Evolutionary conservation across 257 asterid species (phyloP).

Genomic region (Capsicum pubescens): DNA sequence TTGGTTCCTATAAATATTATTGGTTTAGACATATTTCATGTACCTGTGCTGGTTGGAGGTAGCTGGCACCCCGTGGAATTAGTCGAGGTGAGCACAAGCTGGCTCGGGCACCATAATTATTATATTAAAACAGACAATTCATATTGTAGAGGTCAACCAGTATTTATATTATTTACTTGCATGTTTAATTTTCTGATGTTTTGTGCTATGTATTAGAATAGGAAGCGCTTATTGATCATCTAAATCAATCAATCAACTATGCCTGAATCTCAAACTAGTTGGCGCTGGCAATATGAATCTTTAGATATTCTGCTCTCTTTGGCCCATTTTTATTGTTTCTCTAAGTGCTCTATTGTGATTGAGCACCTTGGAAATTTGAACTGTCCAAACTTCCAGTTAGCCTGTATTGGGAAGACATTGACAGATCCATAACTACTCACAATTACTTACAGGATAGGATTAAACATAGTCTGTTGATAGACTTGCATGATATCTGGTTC

Average conservation of each 20-base stretch:
- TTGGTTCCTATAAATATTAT: not conserved
- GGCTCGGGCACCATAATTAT: not conserved
- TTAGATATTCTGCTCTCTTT: not conserved
- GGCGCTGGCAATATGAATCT: not conserved
- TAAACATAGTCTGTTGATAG: not conserved
- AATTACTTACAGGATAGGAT: constrained; percentile 7
- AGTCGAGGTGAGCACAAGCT: not conserved
- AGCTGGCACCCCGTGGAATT: not conserved
- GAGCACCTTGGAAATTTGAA: constrained; percentile 9
- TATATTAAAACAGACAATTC: not conserved
- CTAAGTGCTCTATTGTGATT: not conserved
- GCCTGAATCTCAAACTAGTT: not conserved
- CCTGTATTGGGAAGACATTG: not conserved
- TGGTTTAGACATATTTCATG: not conserved
- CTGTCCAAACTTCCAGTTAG: not conserved
- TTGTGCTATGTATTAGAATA: not conserved
- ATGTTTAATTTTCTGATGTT: not conserved
- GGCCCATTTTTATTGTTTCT: not conserved
- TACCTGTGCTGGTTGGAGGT: not conserved
- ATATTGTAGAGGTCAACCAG: constrained; percentile 16
- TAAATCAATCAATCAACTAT: constrained; percentile 24
- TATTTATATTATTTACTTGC: constrained; percentile 11
- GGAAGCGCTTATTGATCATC: not conserved
- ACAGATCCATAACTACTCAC: not conserved
- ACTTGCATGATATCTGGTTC: not conserved